Evolutionary conservation across 306 rosid species (phyloP), one percentile per base, ranked within the genome.

Genomic region (Trifolium repens): DNA sequence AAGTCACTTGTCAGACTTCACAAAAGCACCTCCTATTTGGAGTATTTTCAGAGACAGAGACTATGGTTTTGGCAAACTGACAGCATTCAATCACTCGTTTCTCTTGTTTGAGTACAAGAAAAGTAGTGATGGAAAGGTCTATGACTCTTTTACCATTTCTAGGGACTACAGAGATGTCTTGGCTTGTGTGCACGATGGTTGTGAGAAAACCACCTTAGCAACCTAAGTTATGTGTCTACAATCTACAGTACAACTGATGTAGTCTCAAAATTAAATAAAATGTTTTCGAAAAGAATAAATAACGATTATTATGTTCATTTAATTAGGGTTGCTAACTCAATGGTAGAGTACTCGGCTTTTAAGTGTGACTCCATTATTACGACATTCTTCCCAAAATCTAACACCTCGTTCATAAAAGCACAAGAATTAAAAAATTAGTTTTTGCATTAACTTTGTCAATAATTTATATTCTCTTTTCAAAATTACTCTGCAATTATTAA

Each of bases 161-260:
- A 91, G 96, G 35, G 91, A 89, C 76, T 91, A 91, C 22, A 81
- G 73, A 74, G 90, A 93, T 81, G 94, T 91, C 19, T 80, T 93
- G 68, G 89, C 98, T 17, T 93, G 97, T 42, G 90, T 88, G 37
- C 96, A 82, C 0, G 91, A 88, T 81, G 88, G 92, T 65, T 91
- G 97, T 46, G 87, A 84, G 65, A 73, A 87, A 49, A 91, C 89
- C 11, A 89, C 94, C 47, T 43, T 79, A 42, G 96, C 98, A n/a
- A 3, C 78, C 6, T 88, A 50, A 88, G 66, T 17, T 73, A 17
- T 34, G 63, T 8, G 32, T 67, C 37, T 43, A 4, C 40, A 12
- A 15, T 67, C 37, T 43, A 4, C 40, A 12, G 13, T 13, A 22
- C 9, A 9, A 53, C 16, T 32, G 8, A 42, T 39, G 5, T 60